These are phyloP conservation scores for Candida multigemmis DNA, from an alignment of 805 yeast genomes.

Conservation along the genomic window DNA sequence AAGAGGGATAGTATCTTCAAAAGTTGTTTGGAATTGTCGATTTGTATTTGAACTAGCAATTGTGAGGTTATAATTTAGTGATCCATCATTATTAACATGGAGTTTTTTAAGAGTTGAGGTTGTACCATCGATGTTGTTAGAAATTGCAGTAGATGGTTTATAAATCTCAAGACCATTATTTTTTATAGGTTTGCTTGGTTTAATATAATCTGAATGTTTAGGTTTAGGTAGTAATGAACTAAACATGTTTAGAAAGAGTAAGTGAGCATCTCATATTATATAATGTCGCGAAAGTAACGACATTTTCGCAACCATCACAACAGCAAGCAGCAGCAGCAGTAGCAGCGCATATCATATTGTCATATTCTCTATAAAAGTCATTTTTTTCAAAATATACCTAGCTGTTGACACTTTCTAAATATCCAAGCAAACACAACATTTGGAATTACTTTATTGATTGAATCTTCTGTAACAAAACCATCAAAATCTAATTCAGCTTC, in stretches of 20 bases:
- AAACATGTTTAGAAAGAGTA: constrained; percentile 13
- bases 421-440: constrained; percentile 9
- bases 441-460: constrained; percentile 4
- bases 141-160: background rate
- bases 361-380: too few relatives aligned
- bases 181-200: constrained; percentile 4
- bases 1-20: constrained; percentile 53
- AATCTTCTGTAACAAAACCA: constrained; percentile 12
- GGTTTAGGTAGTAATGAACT: constrained; percentile 28
- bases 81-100: constrained; percentile 16
- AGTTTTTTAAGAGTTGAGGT: constrained; percentile 6
- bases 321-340: too few relatives aligned
- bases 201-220: constrained; percentile 11
- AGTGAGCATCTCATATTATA: too few relatives aligned
- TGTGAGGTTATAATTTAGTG: constrained; percentile 16
- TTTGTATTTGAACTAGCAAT: constrained; percentile 9
- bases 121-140: constrained; percentile 1
- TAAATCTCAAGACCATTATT: constrained; percentile 3
- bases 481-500: constrained; percentile 11
- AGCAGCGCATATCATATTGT: too few relatives aligned
- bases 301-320: too few relatives aligned
- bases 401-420: constrained; percentile 13
- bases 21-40: constrained; percentile 34
- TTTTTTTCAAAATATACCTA: constrained; percentile 18
- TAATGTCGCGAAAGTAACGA: too few relatives aligned